Percentiles rank a stretch among this genome's conserved stretches.
Conservation (phyloP, 495 filamentous ascomycete genomes). For the Podospora tetraspora region DNA sequence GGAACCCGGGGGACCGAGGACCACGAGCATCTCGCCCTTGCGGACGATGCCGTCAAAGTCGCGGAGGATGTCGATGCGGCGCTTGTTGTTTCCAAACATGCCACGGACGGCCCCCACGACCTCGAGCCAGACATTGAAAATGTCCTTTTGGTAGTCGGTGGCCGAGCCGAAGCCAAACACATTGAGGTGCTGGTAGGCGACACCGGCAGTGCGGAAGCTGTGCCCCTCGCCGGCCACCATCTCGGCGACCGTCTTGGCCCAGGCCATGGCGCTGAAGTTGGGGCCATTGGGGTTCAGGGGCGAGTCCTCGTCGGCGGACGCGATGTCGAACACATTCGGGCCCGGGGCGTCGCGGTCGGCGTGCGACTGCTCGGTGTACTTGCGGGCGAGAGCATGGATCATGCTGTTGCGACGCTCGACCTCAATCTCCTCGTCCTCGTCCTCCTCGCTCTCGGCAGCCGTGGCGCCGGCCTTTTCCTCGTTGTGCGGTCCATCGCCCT, state of each 20-base stretch:
- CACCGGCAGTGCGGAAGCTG: slow-evolving; percentile 46
- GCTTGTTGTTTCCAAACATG: slow-evolving; percentile 46
- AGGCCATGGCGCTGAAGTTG: slow-evolving; percentile 49
- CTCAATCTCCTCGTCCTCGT: slow-evolving; percentile 39
- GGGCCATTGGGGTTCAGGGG: slow-evolving; percentile 48
- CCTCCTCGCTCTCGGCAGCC: slow-evolving; percentile 14
- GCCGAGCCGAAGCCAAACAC: slow-evolving; percentile 72
- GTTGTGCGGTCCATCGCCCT: slow-evolving; percentile 14
- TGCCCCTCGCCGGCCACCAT: slow-evolving; percentile 40
- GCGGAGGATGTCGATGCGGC: slow-evolving; percentile 72
- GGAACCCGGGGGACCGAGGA: slow-evolving; percentile 70
- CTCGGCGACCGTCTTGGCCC: slow-evolving; percentile 51
- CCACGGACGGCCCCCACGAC: slow-evolving; percentile 41
- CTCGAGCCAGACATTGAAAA: slow-evolving; percentile 60
- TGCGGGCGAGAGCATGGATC: slow-evolving; percentile 42
- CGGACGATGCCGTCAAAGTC: slow-evolving; percentile 72
- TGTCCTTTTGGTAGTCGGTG: slow-evolving; percentile 77
- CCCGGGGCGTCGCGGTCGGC: slow-evolving; percentile 20
- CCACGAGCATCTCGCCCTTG: slow-evolving; percentile 75
- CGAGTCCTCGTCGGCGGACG: slow-evolving; percentile 33
- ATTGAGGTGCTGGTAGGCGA: slow-evolving; percentile 59
- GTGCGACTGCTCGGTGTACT: slow-evolving; percentile 42
- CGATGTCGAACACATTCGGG: slow-evolving; percentile 34
- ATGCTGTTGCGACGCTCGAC: slow-evolving; percentile 37
- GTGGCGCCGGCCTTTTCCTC: slow-evolving; percentile 24